phyloP scores from a whole-genome alignment of 192 early-diverging fungal genomes.

The Borealophlyctis nickersoniae region DNA sequence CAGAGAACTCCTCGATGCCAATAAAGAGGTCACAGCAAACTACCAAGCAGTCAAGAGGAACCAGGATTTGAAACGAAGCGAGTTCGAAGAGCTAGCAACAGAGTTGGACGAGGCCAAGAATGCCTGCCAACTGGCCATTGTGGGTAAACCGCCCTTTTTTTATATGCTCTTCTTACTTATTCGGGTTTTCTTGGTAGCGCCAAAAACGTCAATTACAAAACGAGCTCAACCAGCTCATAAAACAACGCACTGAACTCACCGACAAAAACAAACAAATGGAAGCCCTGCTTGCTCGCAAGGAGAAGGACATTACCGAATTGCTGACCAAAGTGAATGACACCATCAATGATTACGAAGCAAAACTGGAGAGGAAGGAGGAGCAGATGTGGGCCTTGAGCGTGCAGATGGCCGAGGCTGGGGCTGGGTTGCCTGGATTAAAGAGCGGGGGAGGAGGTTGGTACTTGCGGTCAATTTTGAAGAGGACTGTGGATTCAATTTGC shows the following conservation, averaged over 20 bases:
- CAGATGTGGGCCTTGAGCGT: constrained; percentile 59
- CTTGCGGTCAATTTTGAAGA: too few species aligned
- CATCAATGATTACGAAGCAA: constrained; percentile 52
- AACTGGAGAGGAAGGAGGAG: constrained; percentile 56
- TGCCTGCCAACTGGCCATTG: constrained; percentile 52
- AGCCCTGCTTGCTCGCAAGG: constrained; percentile 42
- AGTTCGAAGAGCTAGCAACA: constrained; percentile 45
- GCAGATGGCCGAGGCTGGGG: constrained; percentile 48
- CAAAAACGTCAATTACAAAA: constrained; percentile 48
- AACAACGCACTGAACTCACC: constrained; percentile 45
- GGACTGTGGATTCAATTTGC: too few species aligned
- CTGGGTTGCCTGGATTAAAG: not conserved
- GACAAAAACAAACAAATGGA: constrained; percentile 48
- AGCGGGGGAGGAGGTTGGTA: not conserved
- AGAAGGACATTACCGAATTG: constrained; percentile 53
- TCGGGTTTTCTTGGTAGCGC: constrained; percentile 24
- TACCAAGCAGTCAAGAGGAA: constrained; percentile 58
- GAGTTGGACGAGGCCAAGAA: constrained; percentile 59
- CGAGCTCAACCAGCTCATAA: constrained; percentile 35
- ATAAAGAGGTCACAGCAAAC: constrained; percentile 49
- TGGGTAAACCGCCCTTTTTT: too few species aligned
- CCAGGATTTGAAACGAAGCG: constrained; percentile 49
- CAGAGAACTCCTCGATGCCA: constrained; percentile 56
- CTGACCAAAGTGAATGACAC: constrained; percentile 57
- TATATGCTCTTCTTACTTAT: not conserved